Evolutionary conservation across 768 basidiomycete species (phyloP).

Genomic region (Kwoniella dendrophila): DNA sequence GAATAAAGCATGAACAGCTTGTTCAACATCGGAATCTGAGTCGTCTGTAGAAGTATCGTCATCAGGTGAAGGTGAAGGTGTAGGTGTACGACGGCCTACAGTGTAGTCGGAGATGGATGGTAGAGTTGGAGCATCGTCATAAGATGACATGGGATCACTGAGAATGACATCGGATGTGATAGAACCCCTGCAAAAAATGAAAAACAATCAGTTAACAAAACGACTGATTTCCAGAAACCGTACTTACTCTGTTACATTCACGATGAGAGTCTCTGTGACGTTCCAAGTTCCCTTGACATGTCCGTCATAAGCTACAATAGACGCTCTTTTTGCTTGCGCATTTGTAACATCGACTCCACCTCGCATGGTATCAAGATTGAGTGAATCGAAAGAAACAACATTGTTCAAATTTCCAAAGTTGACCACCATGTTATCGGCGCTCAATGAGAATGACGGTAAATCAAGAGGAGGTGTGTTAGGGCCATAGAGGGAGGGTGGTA

Average conservation of each 20-base stretch:
- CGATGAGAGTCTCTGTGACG: constrained; percentile 38
- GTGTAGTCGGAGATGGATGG: constrained; percentile 14
- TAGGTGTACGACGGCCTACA: constrained; percentile 1
- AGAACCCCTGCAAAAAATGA: constrained; percentile 15
- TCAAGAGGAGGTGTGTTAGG: constrained; percentile 10
- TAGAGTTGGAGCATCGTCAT: constrained; percentile 1
- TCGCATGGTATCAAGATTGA: constrained; percentile 26
- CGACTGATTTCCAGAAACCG: constrained; percentile 4
- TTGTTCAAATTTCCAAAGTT: constrained; percentile 41
- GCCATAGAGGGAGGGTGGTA: constrained; percentile 36
- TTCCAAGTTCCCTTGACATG: constrained; percentile 48
- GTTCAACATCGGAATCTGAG: constrained; percentile 5
- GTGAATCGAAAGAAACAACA: constrained; percentile 36
- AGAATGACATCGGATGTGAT: constrained; percentile 35
- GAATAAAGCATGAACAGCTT: constrained; percentile 10
- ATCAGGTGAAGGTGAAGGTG: constrained; percentile 3
- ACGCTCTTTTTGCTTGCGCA: constrained; percentile 38
- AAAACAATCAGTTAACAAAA: background rate
- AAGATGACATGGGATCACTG: constrained; percentile 12
- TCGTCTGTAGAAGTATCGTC: background rate
- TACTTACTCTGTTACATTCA: constrained; percentile 52
- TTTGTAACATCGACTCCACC: constrained; percentile 44
- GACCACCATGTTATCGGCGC: constrained; percentile 44
- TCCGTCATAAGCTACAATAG: constrained; percentile 34
- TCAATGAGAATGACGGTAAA: constrained; percentile 29